Evolutionary conservation across 805 yeast genomes (phyloP), one percentile per base, ranked within the genome.

Genomic region (Lipomyces mesembrius): DNA sequence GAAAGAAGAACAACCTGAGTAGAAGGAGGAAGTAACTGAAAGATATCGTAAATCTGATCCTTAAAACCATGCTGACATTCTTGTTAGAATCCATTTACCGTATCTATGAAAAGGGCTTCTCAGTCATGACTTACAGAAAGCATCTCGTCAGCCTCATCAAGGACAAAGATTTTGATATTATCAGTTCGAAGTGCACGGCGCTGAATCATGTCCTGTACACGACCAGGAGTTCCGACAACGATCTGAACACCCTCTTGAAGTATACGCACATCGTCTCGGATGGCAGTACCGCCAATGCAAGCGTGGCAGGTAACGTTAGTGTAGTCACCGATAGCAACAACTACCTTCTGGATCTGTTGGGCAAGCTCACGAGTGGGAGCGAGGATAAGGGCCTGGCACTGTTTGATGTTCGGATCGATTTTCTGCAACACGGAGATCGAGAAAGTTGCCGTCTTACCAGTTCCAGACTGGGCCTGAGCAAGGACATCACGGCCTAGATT

Each of bases 401-500:
- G 90, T 76, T 87, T 84, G 70, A 85, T 81, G 70, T 83, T 85
- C 65, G 88, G 82, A 74, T 94, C 97, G 63, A 95, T 85, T 71
- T 86, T 90, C 80, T 95, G 96, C 72, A 95, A 82, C 84, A 92
- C 90, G 32, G 97, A 94, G 73, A 95, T 94, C 71, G 98, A 85
- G 84, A 95, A 95, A 59, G 99, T 95, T 72, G 98, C 99, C 35
- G 99, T 95, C 83, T 95, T 95, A 81, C 99, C 99, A 60, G 99
- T 95, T 81, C 99, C 99, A 49, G 97, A 92, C 82, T 95, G 99
- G 67, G 99, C 98, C 83, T 95, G 99, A 68, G 99, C 99, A 71
- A 95, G 87, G 63, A 93, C 96, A 80, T 95, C 99, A 80, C 92
- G 88, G 65, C 68, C 71, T 70, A 35, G 9, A n/a, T 53, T 53